Base-by-base conservation (phyloP, 768 basidiomycete species). In the Amanita fuliginea region DNA sequence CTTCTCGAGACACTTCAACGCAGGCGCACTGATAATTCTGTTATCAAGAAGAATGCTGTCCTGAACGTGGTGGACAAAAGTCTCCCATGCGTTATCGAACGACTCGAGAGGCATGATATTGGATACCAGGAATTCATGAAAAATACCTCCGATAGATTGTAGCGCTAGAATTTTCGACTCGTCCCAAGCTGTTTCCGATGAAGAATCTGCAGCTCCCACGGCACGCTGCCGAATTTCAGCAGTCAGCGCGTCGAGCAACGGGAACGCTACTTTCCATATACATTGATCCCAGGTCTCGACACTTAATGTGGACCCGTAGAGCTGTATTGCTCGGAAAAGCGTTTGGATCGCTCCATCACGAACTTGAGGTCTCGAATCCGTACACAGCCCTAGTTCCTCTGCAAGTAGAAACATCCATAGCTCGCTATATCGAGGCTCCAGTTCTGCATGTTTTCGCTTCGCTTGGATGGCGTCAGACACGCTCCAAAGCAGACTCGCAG, bases 311-410 rank as follows among this genome's bases (percentile, higher is more conserved):
- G 82, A 80, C 2, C 95, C 95, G 60, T 99, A 97, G 8, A 97
- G 72, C 63, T 95, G 91, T 68, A 97, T 78, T 2, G 91, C 89
- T 42, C 94, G 77, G 67, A 96, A 98, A 47, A 99, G 62, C 1
- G 94, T 97, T 64, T 96, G 93, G 40, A 97, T 94, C 8, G 95
- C 93, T 1, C 91, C 91, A 55, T 87, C 86, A 14, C 94, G 78
- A 0, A 95, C 91, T 60, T 99, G 94, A 16, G 84, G 80, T 28
- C 95, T 76, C 0, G 75, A 59, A 58, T 97, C 95, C 2, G 80
- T 77, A 54, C 89, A 91, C 1, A 97, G 70, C 1, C 82, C 81
- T 3, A 94, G 74, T 2, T 97, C 78, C 62, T 93, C 88, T 5
- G 81, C 68, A 2, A 98, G 69, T 4, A 97, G 76, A 64, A 83